These are phyloP conservation scores for Colletotrichum aenigma DNA, from an alignment of 2,329 filamentous ascomycete species.

Conservation along the genomic window DNA sequence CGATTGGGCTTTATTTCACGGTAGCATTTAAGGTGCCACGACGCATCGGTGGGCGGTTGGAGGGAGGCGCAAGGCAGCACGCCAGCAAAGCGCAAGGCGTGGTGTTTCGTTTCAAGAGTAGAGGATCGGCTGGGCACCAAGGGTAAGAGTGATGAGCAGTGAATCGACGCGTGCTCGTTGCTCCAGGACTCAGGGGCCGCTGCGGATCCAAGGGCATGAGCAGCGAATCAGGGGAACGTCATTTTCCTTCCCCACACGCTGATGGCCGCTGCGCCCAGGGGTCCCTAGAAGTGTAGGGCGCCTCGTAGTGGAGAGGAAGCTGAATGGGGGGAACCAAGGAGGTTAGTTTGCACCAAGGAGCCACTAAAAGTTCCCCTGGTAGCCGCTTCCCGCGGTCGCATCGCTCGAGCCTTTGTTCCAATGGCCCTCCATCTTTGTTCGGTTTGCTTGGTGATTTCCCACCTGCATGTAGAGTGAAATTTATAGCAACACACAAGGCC, in stretches of 20 bases:
- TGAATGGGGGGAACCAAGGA: neutral
- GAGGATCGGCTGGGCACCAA: slow-evolving; percentile 9
- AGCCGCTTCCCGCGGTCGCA: neutral
- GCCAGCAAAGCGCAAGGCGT: neutral
- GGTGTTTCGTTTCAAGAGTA: slow-evolving; percentile 16
- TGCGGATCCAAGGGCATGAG: neutral
- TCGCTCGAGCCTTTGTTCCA: neutral
- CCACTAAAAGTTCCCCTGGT: slow-evolving; percentile 8
- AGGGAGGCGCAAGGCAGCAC: neutral
- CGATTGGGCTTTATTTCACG: neutral
- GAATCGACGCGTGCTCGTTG: neutral
- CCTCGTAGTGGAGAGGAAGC: slow-evolving; percentile 6
- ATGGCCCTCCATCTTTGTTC: neutral
- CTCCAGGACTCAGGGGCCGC: neutral
- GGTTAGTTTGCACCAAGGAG: neutral
- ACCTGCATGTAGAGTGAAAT: neutral
- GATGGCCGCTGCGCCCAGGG: neutral
- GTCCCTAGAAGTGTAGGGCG: slow-evolving; percentile 12
- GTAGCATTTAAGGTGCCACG: neutral
- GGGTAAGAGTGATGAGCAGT: neutral
- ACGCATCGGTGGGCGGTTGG: neutral
- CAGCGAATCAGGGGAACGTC: neutral
- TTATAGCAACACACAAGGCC: neutral
- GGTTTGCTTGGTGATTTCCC: neutral
- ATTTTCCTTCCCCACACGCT: neutral